Base-by-base conservation (phyloP, 140 eudicot species). In the Oenanthe javanica region DNA sequence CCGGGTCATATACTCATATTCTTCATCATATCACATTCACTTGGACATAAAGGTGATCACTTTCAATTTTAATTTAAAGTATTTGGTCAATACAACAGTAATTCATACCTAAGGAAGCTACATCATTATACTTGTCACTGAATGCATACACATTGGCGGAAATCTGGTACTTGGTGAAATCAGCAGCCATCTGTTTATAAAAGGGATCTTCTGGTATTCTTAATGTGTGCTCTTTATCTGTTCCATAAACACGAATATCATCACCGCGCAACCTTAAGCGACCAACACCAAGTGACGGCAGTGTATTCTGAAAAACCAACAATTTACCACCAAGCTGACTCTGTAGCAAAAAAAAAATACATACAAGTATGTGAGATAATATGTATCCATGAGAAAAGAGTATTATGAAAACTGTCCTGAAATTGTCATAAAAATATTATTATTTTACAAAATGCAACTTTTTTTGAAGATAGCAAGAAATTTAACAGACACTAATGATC, bases 161-260 rank as follows among this genome's bases (percentile, higher is more conserved):
- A 80, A 95, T 92, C 81, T 95, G 99, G 78, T 82, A 88, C 84
- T 92, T 95, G 40, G 99, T 90, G 75, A 92, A 91, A 89, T 95
- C 99, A 77, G 99, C 99, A 78, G 99, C 99, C 99, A 95, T 95
- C 82, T 92, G 99, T 81, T 95, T 95, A 81, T 92, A 95, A 77
- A 95, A 95, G 47, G 99, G 93, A 83, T 95, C 99, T 81, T 95
- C 99, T 40, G 99, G 97, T 82, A 92, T 82, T 85, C 97, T 90
- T 75, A 91, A 72, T 19, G 89, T 72, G 84, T 95, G 92, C 87
- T 95, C 99, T 67, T 92, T 95, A 84, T 95, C 99, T 14, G 97
- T 90, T 86, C 99, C 99, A 89, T 90, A 92, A 84, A 89, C 89
- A 83, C 97, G 97, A 79, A 85, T 85, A 87, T 95, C 99, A 52